Percentiles rank a stretch among this genome's conserved stretches.
Conservation (phyloP, 805 yeast genomes). For the Torulaspora gathmanii region DNA sequence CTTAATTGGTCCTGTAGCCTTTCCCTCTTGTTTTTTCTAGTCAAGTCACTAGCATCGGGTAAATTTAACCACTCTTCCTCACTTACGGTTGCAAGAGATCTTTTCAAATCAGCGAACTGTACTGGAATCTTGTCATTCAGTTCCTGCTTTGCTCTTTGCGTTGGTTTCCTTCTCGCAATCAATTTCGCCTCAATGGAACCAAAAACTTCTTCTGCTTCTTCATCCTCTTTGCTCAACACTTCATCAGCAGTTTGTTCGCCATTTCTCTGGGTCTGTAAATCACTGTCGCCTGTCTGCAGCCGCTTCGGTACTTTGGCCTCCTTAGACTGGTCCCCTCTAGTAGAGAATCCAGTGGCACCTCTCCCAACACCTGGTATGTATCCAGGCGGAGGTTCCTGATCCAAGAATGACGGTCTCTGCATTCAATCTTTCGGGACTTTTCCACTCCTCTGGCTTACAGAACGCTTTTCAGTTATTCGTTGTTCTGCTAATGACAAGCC, state of each 20-base stretch:
- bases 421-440: constrained; percentile 11
- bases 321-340: constrained; percentile 56
- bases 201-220: constrained; percentile 73
- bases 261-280: constrained; percentile 15
- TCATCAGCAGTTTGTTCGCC: neutral
- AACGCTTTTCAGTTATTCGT: neutral
- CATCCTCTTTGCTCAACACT: constrained; percentile 48
- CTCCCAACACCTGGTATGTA: constrained; percentile 91
- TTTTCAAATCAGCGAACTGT: constrained; percentile 68
- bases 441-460: neutral
- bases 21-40: constrained; percentile 69
- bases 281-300: constrained; percentile 17
- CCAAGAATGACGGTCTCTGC: constrained; percentile 63
- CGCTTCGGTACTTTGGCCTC: constrained; percentile 25
- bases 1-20: constrained; percentile 57
- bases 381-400: constrained; percentile 82
- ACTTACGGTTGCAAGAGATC: constrained; percentile 52
- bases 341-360: constrained; percentile 91
- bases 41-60: constrained; percentile 87
- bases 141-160: constrained; percentile 11
- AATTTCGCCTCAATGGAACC: constrained; percentile 58
- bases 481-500: neutral
- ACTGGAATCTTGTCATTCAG: constrained; percentile 27
- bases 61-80: constrained; percentile 72
- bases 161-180: constrained; percentile 32